Evolutionary conservation across 1,139 yeast species (phyloP).

Genomic region (Blastobotrys serpentis): DNA sequence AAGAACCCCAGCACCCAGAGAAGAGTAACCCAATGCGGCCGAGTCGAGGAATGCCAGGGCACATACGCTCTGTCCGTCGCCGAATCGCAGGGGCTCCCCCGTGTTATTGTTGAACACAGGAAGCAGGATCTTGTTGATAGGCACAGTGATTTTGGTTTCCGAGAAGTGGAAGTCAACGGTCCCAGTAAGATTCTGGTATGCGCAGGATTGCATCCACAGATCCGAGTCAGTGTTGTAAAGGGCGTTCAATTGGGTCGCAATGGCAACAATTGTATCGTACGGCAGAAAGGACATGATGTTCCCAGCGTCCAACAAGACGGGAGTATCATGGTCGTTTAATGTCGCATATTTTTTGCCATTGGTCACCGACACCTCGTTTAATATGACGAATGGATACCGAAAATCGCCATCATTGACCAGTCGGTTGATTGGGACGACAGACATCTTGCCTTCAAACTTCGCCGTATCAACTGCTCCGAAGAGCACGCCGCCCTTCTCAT

Average conservation of each 20-base stretch:
- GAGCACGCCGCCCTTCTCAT: conserved; percentile 11
- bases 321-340: conserved; percentile 15
- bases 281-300: conserved; percentile 37
- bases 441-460: conserved; percentile 14
- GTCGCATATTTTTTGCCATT: conserved; percentile 34
- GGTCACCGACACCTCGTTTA: conserved; percentile 51
- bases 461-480: conserved; percentile 16
- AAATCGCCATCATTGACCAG: conserved; percentile 8
- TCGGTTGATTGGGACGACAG: conserved; percentile 29
- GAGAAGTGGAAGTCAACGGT: conserved; percentile 56
- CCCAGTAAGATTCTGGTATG: conserved; percentile 51
- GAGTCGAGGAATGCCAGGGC: conserved; percentile 55
- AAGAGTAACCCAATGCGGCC: conserved; percentile 49
- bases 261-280: conserved; percentile 22
- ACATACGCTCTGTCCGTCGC: conserved; percentile 57
- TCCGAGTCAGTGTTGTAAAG: conserved; percentile 20
- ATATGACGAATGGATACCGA: conserved; percentile 53
- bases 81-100: conserved; percentile 45
- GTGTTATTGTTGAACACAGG: conserved; percentile 39
- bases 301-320: conserved; percentile 40
- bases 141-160: conserved; percentile 51
- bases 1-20: conserved; percentile 64
- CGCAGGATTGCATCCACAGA: conserved; percentile 64
- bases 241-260: conserved; percentile 32
- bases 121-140: conserved; percentile 51